Evolutionary conservation across 2,329 filamentous ascomycete species (phyloP), one percentile per base, ranked within the genome.

Genomic region (Xylariaceae sp.): DNA sequence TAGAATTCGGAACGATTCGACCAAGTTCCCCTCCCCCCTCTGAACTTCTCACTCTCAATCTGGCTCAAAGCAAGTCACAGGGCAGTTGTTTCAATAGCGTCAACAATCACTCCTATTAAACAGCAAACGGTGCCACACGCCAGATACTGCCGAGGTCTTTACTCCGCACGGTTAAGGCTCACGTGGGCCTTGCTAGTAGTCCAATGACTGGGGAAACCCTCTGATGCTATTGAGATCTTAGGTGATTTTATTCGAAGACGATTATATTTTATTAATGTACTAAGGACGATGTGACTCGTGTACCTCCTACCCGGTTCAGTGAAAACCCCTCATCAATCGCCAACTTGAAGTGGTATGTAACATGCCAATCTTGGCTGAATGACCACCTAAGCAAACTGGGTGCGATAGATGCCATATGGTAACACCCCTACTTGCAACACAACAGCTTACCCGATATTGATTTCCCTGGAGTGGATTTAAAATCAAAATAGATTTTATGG

Each of bases 111-210:
- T 23, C 47, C 44, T 21, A 44, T 54, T 2, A 23, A 42, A 48
- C 18, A 19, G 26, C 40, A 20, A 29, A 44, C 32, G 6, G 16
- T 20, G 29, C 18, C n/a, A 26, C 44, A n/a, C 40, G 45, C 46
- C 10, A 14, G 16, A 19, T 44, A 10, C 41, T 20, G 20, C 9
- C 40, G 40, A 43, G n/a, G 4, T 26, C 23, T 49, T 46, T 46
- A 41, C 40, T 54, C 51, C 23, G 43, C 48, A 59, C 49, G 26
- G 26, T 5, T 5, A 40, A 23, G 44, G 16, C 41, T 49, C 40
- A 48, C 40, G 45, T 54, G 56, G 53, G 44, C 40, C 19, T 37
- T 44, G 18, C 41, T 40, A 20, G 44, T 20, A 52, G 59, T 56
- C 45, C 50, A 52, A 47, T 44, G 32, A n/a, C 21, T 16, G 32